Base-by-base conservation (phyloP, 2,329 filamentous ascomycete genomes). In the Penicillium sp. region DNA sequence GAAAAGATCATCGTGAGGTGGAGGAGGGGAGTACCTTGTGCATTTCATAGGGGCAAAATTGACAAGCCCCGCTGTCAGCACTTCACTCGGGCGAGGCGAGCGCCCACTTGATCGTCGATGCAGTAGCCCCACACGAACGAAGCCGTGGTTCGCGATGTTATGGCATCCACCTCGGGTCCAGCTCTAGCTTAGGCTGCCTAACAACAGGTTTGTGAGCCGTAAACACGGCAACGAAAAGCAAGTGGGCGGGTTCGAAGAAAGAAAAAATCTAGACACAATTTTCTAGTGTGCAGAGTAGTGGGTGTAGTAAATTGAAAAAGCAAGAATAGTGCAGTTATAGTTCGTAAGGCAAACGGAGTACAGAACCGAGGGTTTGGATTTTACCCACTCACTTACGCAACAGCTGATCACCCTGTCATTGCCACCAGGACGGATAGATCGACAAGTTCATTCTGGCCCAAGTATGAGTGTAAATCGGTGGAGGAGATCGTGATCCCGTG, bases 31-130 rank as follows among this genome's bases (percentile, higher is more conserved):
- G 47, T 52, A 53, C 56, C 39, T 60, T 59, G 45, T 58, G 41
- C 39, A 13, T 11, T 29, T 53, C 49, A 51, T 56, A 48, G 54
- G 55, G 44, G 54, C 29, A 41, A 59, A 43, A 57, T 52, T 39
- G 33, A 27, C 37, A 52, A 52, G 57, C 52, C 54, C 57, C 57
- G 59, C 57, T 11, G 44, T 14, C 21, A 52, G 53, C 47, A 27
- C 29, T 50, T 46, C 37, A 22, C 21, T 37, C 48, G 50, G 41
- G 35, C 35, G 48, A 48, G 33, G 31, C 45, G 27, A 21, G 22
- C 27, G 53, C 22, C 52, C 48, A 52, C 53, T 61, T 54, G 62
- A 63, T 63, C 62, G 52, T 52, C 56, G 53, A 62, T 61, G 50
- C 16, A 44, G 46, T 39, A 53, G 53, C 45, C 55, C 63, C 62